These are phyloP conservation scores for Phytophthora sansomeana DNA, from an alignment of 352 stramenopile genomes.

Conservation along the genomic window DNA sequence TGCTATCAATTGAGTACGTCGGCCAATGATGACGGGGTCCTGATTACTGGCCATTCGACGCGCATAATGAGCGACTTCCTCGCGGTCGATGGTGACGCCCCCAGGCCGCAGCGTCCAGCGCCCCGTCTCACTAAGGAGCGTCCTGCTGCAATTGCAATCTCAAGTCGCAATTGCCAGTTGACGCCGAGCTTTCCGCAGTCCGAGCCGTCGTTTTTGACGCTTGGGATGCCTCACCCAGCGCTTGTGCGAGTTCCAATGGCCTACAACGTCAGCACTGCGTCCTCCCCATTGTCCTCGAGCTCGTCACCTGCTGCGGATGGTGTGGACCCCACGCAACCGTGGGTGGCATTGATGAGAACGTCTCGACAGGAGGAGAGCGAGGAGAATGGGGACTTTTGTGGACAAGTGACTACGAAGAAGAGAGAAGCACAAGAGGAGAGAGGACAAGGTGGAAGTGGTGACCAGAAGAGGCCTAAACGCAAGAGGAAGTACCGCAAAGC, in stretches of 20 bases:
- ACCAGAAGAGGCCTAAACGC: slow-evolving; percentile 16
- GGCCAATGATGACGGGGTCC: not conserved
- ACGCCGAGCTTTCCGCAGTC: slow-evolving; percentile 22
- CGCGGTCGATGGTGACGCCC: slow-evolving; percentile 10
- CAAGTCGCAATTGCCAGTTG: not conserved
- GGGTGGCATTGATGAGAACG: slow-evolving; percentile 24
- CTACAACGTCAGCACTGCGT: slow-evolving; percentile 18
- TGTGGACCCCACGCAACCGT: slow-evolving; percentile 15
- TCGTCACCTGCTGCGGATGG: slow-evolving; percentile 17
- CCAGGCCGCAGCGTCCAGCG: not conserved
- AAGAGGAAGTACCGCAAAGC: slow-evolving; percentile 43
- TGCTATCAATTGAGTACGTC: too few species aligned
- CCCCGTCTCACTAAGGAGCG: slow-evolving; percentile 12
- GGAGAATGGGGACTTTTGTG: not conserved
- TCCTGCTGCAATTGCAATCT: not conserved
- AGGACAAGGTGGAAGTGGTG: not conserved
- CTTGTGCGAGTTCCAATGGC: not conserved
- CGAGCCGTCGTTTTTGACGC: slow-evolving; percentile 12
- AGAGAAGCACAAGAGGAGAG: slow-evolving; percentile 4
- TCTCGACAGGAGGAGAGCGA: slow-evolving; percentile 2
- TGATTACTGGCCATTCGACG: slow-evolving; percentile 28
- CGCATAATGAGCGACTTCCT: slow-evolving; percentile 8
- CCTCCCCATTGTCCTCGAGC: slow-evolving; percentile 17
- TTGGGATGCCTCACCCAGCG: slow-evolving; percentile 12
- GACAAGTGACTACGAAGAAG: slow-evolving; percentile 1